phyloP scores from a whole-genome alignment of 345 rosid species.

The Lenwebbia sp. region DNA sequence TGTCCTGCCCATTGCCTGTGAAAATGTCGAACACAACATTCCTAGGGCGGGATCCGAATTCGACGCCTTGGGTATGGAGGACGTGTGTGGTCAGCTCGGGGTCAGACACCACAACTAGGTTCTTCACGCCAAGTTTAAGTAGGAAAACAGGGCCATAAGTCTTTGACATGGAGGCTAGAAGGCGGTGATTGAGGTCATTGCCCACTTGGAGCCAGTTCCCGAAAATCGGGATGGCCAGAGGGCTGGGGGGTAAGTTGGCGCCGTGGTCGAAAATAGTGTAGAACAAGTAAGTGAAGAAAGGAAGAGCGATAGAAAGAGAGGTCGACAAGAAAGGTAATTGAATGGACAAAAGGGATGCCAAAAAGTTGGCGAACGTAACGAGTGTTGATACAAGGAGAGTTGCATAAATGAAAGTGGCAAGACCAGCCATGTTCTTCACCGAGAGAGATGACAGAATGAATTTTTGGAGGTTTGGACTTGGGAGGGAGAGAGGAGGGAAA shows the following conservation, averaged over 20 bases:
- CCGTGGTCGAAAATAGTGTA: neutral
- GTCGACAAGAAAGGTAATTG: neutral
- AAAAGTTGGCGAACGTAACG: neutral
- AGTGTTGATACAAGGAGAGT: neutral
- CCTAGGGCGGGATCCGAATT: slow-evolving; percentile 54
- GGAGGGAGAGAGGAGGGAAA: neutral
- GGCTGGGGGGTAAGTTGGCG: slow-evolving; percentile 30
- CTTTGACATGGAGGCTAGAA: slow-evolving; percentile 34
- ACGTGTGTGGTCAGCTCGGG: slow-evolving; percentile 44
- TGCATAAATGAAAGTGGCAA: neutral
- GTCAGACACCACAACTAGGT: slow-evolving; percentile 37
- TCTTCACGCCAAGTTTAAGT: slow-evolving; percentile 38
- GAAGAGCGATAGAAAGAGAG: neutral
- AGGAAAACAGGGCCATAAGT: slow-evolving; percentile 35
- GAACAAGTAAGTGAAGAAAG: neutral
- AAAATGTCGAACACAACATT: slow-evolving; percentile 55
- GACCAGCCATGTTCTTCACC: neutral
- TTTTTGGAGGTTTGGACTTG: neutral
- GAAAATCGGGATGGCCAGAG: slow-evolving; percentile 34
- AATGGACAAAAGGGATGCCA: neutral
- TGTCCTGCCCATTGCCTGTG: slow-evolving; percentile 57
- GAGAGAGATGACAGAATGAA: neutral
- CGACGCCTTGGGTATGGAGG: slow-evolving; percentile 49
- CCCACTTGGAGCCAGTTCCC: slow-evolving; percentile 68
- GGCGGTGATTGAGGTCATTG: slow-evolving; percentile 48